Evolutionary conservation across 164 flowering plant genomes (phyloP).

Genomic region (Macadamia tetraphylla): DNA sequence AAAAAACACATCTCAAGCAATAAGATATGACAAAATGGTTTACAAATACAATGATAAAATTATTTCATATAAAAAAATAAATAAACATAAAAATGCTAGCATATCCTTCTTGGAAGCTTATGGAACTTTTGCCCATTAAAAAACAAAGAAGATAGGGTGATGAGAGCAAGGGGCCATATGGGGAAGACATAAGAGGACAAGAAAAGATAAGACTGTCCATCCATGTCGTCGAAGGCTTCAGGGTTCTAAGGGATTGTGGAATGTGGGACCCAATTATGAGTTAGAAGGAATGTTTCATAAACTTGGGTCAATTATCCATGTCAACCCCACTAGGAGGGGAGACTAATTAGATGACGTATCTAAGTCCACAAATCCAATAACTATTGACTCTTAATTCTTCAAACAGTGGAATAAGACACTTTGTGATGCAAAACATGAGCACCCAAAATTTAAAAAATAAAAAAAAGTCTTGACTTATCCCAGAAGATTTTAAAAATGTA

Average conservation of each 20-base stretch:
- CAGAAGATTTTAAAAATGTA: too few relatives aligned
- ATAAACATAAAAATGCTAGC: too few relatives aligned
- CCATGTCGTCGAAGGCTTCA: conserved; percentile 20
- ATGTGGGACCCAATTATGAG: conserved; percentile 16
- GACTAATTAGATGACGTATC: conserved; percentile 24
- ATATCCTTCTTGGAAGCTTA: too few relatives aligned
- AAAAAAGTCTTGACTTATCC: too few relatives aligned
- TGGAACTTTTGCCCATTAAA: too few relatives aligned
- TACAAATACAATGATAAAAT: too few relatives aligned
- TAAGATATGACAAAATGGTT: too few relatives aligned
- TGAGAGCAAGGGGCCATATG: background rate
- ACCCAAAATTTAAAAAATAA: background rate
- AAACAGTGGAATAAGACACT: background rate
- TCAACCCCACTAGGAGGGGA: conserved; percentile 25
- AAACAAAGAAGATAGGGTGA: too few relatives aligned
- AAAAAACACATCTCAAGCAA: too few relatives aligned
- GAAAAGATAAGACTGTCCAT: conserved; percentile 16
- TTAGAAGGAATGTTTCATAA: conserved; percentile 22
- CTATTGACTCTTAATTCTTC: conserved; percentile 7
- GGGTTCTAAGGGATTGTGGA: conserved; percentile 12
- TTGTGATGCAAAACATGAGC: background rate
- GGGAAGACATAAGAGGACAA: conserved; percentile 23
- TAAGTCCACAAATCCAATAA: conserved; percentile 22
- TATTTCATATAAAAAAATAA: too few relatives aligned
- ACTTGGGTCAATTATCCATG: conserved; percentile 33